A percentile compares a stretch with the other conserved stretches of the same genome.
These are phyloP conservation scores for Amanita thiersii DNA, from an alignment of 768 basidiomycete genomes.

Conservation along the genomic window DNA sequence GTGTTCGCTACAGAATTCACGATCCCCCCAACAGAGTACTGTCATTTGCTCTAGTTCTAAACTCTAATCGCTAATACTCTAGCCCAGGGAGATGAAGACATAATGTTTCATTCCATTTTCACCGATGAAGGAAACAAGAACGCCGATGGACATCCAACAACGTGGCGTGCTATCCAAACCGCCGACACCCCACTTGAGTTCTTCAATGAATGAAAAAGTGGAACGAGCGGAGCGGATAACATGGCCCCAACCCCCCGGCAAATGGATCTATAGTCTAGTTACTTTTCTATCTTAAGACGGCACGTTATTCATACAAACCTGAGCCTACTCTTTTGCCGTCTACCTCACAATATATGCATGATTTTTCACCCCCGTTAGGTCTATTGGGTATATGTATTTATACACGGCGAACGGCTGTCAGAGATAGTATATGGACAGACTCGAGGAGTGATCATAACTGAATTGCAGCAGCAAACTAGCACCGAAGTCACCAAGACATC, in stretches of 20 bases:
- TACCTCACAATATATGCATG: no score
- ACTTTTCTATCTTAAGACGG: background rate
- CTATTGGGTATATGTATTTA: conserved; percentile 12
- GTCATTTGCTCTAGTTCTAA: conserved; percentile 3
- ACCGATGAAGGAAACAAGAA: conserved; percentile 48
- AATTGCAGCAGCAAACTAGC: background rate
- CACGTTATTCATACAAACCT: conserved; percentile 3
- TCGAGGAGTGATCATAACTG: conserved; percentile 7
- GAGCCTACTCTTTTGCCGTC: no score
- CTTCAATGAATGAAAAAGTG: conserved; percentile 69
- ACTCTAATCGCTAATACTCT: conserved; percentile 2
- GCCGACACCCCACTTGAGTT: conserved; percentile 52
- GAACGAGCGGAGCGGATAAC: no score
- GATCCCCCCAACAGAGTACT: conserved; percentile 66
- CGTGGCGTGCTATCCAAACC: conserved; percentile 61
- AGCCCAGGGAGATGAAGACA: conserved; percentile 52
- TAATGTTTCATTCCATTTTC: conserved; percentile 65
- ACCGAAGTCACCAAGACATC: no score
- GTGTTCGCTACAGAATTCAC: conserved; percentile 47
- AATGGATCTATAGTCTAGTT: background rate
- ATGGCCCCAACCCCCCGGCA: background rate
- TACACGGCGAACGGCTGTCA: conserved; percentile 10
- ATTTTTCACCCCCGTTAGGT: no score
- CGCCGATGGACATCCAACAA: conserved; percentile 38
- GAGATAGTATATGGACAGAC: conserved; percentile 7